phyloP scores from a whole-genome alignment of 2,329 filamentous ascomycete genomes.

The Scopulariopsis brevicaulis region DNA sequence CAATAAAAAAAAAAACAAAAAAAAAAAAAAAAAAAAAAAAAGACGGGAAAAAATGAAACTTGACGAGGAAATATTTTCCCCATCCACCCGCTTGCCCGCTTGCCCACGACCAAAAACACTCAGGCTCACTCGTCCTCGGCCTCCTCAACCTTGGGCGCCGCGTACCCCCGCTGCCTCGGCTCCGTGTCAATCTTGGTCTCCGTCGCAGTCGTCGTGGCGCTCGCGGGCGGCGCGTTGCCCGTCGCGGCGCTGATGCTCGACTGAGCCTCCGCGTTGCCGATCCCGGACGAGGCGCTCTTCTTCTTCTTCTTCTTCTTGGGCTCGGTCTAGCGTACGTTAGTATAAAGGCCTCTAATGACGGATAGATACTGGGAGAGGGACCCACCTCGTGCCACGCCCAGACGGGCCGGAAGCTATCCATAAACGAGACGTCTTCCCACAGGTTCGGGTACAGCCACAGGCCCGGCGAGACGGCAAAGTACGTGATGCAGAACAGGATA shows the following conservation, averaged over 20 bases:
- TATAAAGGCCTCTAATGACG: slow-evolving; percentile 7
- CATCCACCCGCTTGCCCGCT: too few relatives aligned
- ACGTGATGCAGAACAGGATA: slow-evolving; percentile 87
- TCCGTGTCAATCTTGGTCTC: slow-evolving; percentile 39
- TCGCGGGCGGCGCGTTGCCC: slow-evolving; percentile 38
- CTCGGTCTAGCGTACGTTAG: slow-evolving; percentile 22
- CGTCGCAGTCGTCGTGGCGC: slow-evolving; percentile 45
- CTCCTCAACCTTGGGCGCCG: slow-evolving; percentile 41
- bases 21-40: too few relatives aligned
- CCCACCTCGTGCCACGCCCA: slow-evolving; percentile 98
- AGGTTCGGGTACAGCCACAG: slow-evolving; percentile 98
- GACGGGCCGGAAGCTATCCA: slow-evolving; percentile 89
- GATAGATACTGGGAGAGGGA: slow-evolving; percentile 5
- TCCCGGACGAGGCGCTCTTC: slow-evolving; percentile 20
- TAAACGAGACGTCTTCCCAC: slow-evolving; percentile 96
- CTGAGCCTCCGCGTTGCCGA: slow-evolving; percentile 17
- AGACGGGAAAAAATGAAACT: too few relatives aligned
- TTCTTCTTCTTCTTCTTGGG: slow-evolving; percentile 46
- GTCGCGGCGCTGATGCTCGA: slow-evolving; percentile 38
- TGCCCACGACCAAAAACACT: too few relatives aligned
- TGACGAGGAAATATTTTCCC: too few relatives aligned
- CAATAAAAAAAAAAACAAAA: too few relatives aligned
- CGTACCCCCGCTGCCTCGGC: slow-evolving; percentile 30
- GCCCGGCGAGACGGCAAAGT: slow-evolving; percentile 73
- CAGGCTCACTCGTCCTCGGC: slow-evolving; percentile 20